Conservation (phyloP, 306 rosid genomes). For the Quercus parvula region DNA sequence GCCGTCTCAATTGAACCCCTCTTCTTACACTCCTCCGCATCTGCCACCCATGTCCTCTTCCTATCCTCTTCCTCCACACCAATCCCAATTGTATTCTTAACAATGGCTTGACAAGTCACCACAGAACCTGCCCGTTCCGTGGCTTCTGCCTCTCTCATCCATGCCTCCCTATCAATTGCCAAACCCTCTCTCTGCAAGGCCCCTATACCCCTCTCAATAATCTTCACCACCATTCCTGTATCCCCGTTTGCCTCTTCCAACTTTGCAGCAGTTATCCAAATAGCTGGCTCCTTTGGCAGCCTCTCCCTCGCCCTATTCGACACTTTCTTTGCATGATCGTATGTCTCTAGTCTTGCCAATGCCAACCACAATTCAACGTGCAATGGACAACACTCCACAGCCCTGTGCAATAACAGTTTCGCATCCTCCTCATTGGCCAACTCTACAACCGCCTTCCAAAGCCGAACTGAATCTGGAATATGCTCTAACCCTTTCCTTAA, state of each 20-base stretch:
- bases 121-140: conserved; percentile 84
- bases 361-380: conserved; percentile 95
- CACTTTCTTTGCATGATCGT: conserved; percentile 77
- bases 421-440: conserved; percentile 90
- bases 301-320: conserved; percentile 76
- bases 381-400: conserved; percentile 87
- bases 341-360: conserved; percentile 80
- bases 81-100: conserved; percentile 65
- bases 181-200: conserved; percentile 78
- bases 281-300: conserved; percentile 82
- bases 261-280: conserved; percentile 90
- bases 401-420: conserved; percentile 74
- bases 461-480: conserved; percentile 86
- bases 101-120: conserved; percentile 74
- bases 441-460: conserved; percentile 97
- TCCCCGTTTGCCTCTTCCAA: conserved; percentile 94
- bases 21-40: conserved; percentile 95
- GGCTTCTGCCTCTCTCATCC: conserved; percentile 97
- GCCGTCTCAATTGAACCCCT: conserved; percentile 89
- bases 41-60: conserved; percentile 96
- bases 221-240: conserved; percentile 72
- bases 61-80: conserved; percentile 95
- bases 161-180: conserved; percentile 72
- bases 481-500: conserved; percentile 84
- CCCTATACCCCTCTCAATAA: conserved; percentile 81